Conservation (phyloP, 2,329 filamentous ascomycete species). For the Thielaviopsis euricoi region DNA sequence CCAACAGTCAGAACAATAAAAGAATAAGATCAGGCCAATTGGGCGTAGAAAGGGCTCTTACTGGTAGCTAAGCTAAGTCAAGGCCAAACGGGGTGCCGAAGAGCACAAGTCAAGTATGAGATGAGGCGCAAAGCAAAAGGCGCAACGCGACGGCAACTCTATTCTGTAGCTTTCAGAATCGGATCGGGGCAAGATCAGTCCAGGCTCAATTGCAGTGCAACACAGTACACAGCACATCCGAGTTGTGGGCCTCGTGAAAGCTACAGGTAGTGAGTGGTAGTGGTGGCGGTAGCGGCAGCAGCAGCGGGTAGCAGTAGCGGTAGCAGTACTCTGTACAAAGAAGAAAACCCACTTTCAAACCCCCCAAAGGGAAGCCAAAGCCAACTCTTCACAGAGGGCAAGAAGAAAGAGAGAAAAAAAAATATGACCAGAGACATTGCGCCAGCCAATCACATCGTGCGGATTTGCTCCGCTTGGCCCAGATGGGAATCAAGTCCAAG, state of each 20-base stretch:
- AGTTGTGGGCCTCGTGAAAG: not conserved
- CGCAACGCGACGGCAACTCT: not conserved
- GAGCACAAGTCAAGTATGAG: too few species aligned
- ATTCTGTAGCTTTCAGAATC: not conserved
- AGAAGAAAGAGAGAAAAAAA: not conserved
- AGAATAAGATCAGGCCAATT: too few species aligned
- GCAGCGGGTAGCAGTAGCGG: too few species aligned
- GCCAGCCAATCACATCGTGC: conserved; percentile 3
- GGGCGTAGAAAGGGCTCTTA: not conserved
- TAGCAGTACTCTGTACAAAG: too few species aligned
- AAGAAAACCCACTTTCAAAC: too few species aligned
- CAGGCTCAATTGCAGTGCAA: not conserved
- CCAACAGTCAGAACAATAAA: not conserved
- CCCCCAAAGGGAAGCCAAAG: too few species aligned
- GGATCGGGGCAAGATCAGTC: not conserved
- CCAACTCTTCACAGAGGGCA: too few species aligned
- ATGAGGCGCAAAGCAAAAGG: not conserved
- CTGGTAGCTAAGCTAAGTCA: not conserved
- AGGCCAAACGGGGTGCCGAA: not conserved
- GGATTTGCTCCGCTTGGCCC: conserved; percentile 6
- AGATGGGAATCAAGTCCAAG: not conserved
- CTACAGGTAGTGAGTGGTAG: too few species aligned
- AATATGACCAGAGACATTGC: not conserved
- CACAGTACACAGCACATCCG: not conserved
- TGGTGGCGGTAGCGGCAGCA: too few species aligned